Evolutionary conservation across 1,139 yeast species (phyloP).

Genomic region (Saccharomyces hybrid): DNA sequence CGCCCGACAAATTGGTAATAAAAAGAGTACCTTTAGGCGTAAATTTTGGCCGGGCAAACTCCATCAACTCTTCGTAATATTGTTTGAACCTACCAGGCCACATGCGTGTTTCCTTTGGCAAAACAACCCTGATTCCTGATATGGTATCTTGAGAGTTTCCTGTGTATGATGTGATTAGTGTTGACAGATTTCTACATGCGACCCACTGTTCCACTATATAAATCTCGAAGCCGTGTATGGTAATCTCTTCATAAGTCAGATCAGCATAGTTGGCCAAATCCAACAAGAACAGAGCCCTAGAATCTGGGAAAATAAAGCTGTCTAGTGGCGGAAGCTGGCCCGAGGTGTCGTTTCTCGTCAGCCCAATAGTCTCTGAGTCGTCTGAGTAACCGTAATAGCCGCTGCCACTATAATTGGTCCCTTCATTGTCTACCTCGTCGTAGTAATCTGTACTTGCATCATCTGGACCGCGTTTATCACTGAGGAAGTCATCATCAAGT

Average conservation of each 20-base stretch:
- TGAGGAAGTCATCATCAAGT: too few species aligned
- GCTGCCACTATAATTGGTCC: too few species aligned
- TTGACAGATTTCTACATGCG: slow-evolving; percentile 56
- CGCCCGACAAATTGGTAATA: slow-evolving; percentile 71
- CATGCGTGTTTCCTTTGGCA: slow-evolving; percentile 44
- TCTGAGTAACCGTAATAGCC: too few species aligned
- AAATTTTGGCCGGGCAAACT: slow-evolving; percentile 47
- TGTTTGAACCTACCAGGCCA: slow-evolving; percentile 57
- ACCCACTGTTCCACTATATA: slow-evolving; percentile 96
- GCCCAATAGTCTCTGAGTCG: too few species aligned
- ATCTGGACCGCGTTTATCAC: too few species aligned
- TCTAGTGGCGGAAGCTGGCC: slow-evolving; percentile 4
- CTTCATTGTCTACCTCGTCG: too few species aligned
- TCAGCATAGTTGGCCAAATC: slow-evolving; percentile 37
- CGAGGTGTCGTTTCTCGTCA: not conserved
- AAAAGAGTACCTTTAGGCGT: slow-evolving; percentile 54
- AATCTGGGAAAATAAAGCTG: slow-evolving; percentile 41
- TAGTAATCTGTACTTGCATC: too few species aligned
- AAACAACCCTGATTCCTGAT: slow-evolving; percentile 51
- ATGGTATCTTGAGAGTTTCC: slow-evolving; percentile 66
- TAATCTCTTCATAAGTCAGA: slow-evolving; percentile 38
- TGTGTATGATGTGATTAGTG: slow-evolving; percentile 72
- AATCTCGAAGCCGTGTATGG: slow-evolving; percentile 67
- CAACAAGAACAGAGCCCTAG: slow-evolving; percentile 44
- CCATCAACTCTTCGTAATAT: slow-evolving; percentile 59